Evolutionary conservation across 306 rosid genomes (phyloP), one percentile per base, ranked within the genome.

Genomic region (Astragalus membranaceus): DNA sequence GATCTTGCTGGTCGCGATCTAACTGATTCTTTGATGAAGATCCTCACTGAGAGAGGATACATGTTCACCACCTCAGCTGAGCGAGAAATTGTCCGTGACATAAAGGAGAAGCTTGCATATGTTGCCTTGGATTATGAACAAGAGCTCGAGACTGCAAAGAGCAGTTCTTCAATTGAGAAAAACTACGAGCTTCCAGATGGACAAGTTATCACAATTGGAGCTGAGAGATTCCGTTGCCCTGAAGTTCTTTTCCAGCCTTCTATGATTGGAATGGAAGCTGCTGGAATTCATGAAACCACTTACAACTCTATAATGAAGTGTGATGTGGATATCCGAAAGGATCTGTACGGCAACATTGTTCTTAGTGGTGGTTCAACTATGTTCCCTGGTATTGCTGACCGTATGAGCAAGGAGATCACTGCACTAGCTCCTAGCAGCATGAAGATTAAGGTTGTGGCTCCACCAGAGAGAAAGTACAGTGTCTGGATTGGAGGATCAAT

Each of bases 401-500:
- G 98, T 36, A 92, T 92, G 98, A 92, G 98, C 91, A 90, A 89
- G 87, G 98, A 92, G 80, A 92, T 92, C 72, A 92, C 98, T 10
- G 98, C 96, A 6, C 95, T 92, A 79, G 98, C 98, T 46, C 96
- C 98, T 10, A 92, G 98, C 82, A 92, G 98, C 92, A 92, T 92
- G 98, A 92, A 92, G 86, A 92, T 92, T 29, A 92, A 92, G 88
- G 98, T 92, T 73, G 98, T 89, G 39, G 98, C 98, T 59, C 98
- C 98, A 75, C 96, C 96, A 0, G 96, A 89, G 88, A 88, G 98
- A 79, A 92, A 92, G 80, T 92, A 92, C 75, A 89, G 96, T 85
- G 98, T 92, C 84, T 92, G 98, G 98, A 92, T 92, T 3, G 96
- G 98, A 88, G 98, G 98, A 69, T 92, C 98, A 37, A 92, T 92